Evolutionary conservation across 1,139 yeast species (phyloP), one percentile per base, ranked within the genome.

Genomic region (Chernovozyma aurita): DNA sequence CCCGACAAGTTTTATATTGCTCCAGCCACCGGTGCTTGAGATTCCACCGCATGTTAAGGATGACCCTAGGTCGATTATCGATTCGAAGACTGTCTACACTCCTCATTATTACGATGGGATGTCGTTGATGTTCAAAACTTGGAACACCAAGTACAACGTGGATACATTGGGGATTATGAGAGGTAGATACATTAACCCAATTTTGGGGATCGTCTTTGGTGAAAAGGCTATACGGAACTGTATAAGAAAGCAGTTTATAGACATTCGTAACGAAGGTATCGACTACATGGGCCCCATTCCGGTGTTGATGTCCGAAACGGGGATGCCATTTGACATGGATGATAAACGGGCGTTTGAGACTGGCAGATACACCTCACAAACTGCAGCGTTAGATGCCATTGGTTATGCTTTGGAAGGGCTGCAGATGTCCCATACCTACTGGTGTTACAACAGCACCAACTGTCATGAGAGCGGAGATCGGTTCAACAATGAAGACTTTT

Each of bases 291-390:
- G 95, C 1, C 35, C 50, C 1, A 63, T 85, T 9, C 95, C 95
- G 0, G 74, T 84, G 6, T 62, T 90, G 29, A 78, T 92, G 70
- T 80, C 95, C 1, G 98, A 90, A 58, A 88, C 92, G n/a, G 98
- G 98, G 3, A 85, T 90, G 81, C 97, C 98, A 2, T 87, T 81
- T 57, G 96, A 92, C 57, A 85, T 90, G 95, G 92, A 90, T 54
- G 71, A 75, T 41, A 83, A 82, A 49, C 64, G 62, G 32, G 85
- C 96, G 0, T 88, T 76, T 51, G 53, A 55, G 1, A 70, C 68
- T 37, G 87, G 90, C 1, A 74, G 78, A 42, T 88, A 78, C 52
- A 59, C 69, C 11, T 72, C 86, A 1, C 97, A 90, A 52, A 81
- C 85, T 3, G 67, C 76, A 5, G 96, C 97, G 0, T 63, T 86